Evolutionary conservation across 768 basidiomycete genomes (phyloP).

Genomic region (Pulveroboletus ravenelii): DNA sequence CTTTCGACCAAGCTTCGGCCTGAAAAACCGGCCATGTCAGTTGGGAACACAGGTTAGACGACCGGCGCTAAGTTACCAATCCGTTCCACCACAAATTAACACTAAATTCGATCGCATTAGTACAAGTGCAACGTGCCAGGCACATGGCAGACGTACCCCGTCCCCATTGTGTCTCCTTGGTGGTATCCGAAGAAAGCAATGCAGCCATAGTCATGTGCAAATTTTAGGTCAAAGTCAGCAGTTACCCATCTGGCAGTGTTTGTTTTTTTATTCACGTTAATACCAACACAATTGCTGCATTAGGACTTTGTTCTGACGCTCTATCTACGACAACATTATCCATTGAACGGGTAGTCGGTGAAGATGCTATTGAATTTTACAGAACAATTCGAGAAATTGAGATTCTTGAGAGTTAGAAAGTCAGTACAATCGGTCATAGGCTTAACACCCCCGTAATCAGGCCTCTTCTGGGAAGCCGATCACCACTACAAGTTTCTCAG

Average conservation of each 20-base stretch:
- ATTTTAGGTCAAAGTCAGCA: constrained; percentile 20
- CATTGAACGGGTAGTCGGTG: background rate
- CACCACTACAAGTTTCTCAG: constrained; percentile 23
- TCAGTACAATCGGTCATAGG: background rate
- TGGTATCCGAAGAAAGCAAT: constrained; percentile 19
- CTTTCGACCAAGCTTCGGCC: constrained; percentile 75
- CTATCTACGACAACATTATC: constrained; percentile 21
- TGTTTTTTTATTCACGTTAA: constrained; percentile 12
- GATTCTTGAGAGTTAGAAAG: background rate
- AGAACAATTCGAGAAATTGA: background rate
- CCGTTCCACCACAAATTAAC: constrained; percentile 80
- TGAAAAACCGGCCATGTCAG: constrained; percentile 29
- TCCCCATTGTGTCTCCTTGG: constrained; percentile 41
- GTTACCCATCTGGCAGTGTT: constrained; percentile 6
- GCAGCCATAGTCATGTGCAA: constrained; percentile 30
- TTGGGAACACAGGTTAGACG: background rate
- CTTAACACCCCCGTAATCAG: background rate
- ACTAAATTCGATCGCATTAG: constrained; percentile 42
- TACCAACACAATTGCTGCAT: constrained; percentile 25
- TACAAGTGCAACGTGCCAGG: constrained; percentile 5
- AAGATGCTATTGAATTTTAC: constrained; percentile 1
- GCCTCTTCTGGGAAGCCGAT: constrained; percentile 20
- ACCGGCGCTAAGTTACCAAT: constrained; percentile 51
- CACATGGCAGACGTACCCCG: constrained; percentile 27
- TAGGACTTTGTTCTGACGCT: constrained; percentile 28